Base-by-base conservation (phyloP, 176 grass and related monocot species). In the Leersia perrieri region DNA sequence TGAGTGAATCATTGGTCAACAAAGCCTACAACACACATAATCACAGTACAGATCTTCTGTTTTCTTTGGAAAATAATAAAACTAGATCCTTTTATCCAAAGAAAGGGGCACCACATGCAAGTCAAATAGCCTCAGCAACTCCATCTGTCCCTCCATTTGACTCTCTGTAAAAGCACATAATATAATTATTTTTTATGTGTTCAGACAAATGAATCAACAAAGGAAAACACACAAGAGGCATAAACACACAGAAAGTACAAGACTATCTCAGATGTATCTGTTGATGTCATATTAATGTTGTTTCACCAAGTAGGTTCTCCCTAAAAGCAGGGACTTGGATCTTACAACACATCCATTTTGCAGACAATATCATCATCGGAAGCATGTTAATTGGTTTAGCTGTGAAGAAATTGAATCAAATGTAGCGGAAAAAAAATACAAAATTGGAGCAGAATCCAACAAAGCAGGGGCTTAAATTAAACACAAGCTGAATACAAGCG, bases 301-400 rank as follows among this genome's bases (percentile, higher is more conserved):
- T 39, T 85, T 82, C 42, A 75, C 40, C 84, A 90, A 82, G 68
- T 76, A 84, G 72, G 76, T 89, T 89, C 73, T 82, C 80, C 87
- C 84, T 79, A 26, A 44, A 84, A 40, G 76, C 3, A 75, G 81
- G 53, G 68, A 60, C 73, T 79, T 87, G 72, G 66, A 58, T 85
- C 85, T 69, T 69, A 85, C 30, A 80, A 33, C 63, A 58, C 41
- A 93, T 90, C 82, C 73, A 88, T 88, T 85, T 82, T 85, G 84
- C 91, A 85, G 81, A 88, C 82, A 90, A 9, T 76, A 93, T 79
- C 77, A 80, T 85, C 81, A 77, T 1, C 3, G 15, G 31, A 57
- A 75, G 20, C 8, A 13, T 1, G 18, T 22, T 49, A 18, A 3
- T 49, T 20, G 20, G 7, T 55, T 55, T 55, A 55, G 51, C 9